Conservation (phyloP, 352 stramenopile species). For the Aphanomyces astaci region DNA sequence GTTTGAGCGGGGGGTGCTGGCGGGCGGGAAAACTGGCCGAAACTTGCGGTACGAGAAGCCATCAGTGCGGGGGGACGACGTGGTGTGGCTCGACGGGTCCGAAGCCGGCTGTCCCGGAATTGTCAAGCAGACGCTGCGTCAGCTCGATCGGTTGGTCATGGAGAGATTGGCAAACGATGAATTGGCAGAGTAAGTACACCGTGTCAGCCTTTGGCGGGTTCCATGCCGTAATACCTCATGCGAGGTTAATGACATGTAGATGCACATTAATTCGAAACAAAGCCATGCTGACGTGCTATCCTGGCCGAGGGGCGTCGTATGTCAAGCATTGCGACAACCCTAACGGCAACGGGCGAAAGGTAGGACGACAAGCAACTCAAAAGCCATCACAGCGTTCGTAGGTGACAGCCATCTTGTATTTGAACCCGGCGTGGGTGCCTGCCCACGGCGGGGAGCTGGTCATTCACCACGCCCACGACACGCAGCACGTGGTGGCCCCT, state of each 20-base stretch:
- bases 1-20: slow-evolving; percentile 37
- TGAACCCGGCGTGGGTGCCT: slow-evolving; percentile 33
- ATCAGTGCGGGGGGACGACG: slow-evolving; percentile 41
- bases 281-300: slow-evolving; percentile 48
- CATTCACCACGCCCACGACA: slow-evolving; percentile 22
- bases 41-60: slow-evolving; percentile 43
- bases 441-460: slow-evolving; percentile 33
- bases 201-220: neutral
- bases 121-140: slow-evolving; percentile 27
- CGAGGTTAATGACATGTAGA: no score
- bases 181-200: slow-evolving; percentile 9
- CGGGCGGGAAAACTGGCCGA: slow-evolving; percentile 36
- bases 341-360: slow-evolving; percentile 39
- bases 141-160: slow-evolving; percentile 37
- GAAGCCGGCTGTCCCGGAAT: slow-evolving; percentile 31
- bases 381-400: neutral
- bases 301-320: slow-evolving; percentile 34
- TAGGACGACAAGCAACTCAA: neutral
- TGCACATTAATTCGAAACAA: slow-evolving; percentile 35
- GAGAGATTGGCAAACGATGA: slow-evolving; percentile 33
- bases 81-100: slow-evolving; percentile 41
- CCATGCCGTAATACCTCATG: neutral
- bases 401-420: slow-evolving; percentile 47
- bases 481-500: neutral
- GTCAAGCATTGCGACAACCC: slow-evolving; percentile 49